Evolutionary conservation across 371 early-diverging fungal genomes (phyloP), one percentile per base, ranked within the genome.

Genomic region (Umbelopsis sp.): DNA sequence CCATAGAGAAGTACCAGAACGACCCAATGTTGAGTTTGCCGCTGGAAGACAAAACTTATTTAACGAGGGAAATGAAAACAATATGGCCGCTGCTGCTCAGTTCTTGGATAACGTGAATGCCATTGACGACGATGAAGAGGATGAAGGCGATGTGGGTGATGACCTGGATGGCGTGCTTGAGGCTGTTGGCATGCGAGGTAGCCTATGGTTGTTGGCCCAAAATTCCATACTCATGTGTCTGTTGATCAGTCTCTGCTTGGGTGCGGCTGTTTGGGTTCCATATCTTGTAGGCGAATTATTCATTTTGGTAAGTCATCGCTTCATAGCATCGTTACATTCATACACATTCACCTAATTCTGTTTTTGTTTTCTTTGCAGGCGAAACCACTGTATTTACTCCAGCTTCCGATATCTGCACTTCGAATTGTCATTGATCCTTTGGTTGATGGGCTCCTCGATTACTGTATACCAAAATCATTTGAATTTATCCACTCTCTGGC

Each of bases 181-280:
- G 68, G 90, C 95, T 5, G 85, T 97, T 64, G 98, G 98, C 8
- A 89, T 97, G 81, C 85, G 91, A 9, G 98, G 97, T 0, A 93
- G 94, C 10, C 70, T 91, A 18, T 85, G 88, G 78, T 82, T 88
- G 63, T 75, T 95, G 0, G 57, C 89, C 12, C 94, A 96, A 73
- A 94, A 95, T 73, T 91, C 91, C 29, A 80, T 91, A 2, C 79
- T 96, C 44, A 93, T 94, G 73, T 74, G 90, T 2, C 69, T 94
- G 4, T 75, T 96, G 71, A 89, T 96, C 53, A 74, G 87, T 10
- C 74, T 90, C 29, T 87, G 90, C 65, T 74, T 97, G 62, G 90
- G 85, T 29, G 76, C 85, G 12, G 88, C 92, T 5, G 82, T 91
- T 2, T 92, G 92, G 91, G 65, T 91, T 0, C 97, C 97, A 0